A percentile compares a stretch with the other conserved stretches of the same genome.
phyloP scores from a whole-genome alignment of 116 monocot species.

The Dioscorea cayenensis region DNA sequence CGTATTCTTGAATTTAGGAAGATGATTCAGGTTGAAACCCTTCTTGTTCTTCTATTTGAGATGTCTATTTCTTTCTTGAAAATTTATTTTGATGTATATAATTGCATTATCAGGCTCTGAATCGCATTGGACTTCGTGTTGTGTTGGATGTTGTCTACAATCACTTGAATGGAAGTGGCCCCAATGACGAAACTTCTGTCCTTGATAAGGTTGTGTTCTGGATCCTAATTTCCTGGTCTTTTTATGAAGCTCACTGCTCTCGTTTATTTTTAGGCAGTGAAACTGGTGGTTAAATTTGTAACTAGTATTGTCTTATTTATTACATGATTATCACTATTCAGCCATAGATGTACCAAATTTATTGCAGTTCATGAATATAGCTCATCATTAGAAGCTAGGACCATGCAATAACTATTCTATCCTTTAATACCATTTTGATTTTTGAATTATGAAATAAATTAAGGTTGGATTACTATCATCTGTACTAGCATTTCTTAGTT shows the following conservation, averaged over 20 bases:
- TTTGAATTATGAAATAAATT: too few species aligned
- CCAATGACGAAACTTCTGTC: constrained; percentile 51
- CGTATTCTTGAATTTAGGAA: constrained; percentile 78
- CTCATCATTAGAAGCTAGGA: too few species aligned
- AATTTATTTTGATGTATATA: not conserved
- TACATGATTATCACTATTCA: too few species aligned
- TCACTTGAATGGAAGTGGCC: constrained; percentile 73
- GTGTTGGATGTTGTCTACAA: constrained; percentile 93
- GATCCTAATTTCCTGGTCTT: not conserved
- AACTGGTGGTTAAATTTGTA: too few species aligned
- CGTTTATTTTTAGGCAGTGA: not conserved
- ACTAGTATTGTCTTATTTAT: too few species aligned
- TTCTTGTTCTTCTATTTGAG: not conserved
- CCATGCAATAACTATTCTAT: too few species aligned
- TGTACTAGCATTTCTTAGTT: too few species aligned
- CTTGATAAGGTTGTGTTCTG: constrained; percentile 64
- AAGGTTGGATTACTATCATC: too few species aligned
- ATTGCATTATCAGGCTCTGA: constrained; percentile 54
- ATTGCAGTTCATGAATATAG: too few species aligned
- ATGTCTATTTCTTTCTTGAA: not conserved
- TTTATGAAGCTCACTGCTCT: not conserved
- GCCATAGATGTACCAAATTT: too few species aligned
- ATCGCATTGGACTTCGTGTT: constrained; percentile 76
- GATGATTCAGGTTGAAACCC: constrained; percentile 71
- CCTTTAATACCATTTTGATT: too few species aligned